Evolutionary conservation across 2,329 filamentous ascomycete species (phyloP).

Genomic region (Ilyonectria destructans): DNA sequence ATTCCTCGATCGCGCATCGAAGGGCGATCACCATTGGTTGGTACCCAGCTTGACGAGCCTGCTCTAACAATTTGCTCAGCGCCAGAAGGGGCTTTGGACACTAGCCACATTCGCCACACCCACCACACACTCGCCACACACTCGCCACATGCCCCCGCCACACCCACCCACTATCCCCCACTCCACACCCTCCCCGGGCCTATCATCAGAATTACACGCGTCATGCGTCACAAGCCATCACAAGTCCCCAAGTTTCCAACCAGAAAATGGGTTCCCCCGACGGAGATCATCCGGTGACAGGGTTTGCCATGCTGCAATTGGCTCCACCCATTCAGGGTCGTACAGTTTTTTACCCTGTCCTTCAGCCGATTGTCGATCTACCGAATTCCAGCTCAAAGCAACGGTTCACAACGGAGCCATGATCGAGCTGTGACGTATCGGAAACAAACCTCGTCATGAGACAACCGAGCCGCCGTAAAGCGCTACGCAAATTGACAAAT

Average conservation of each 20-base stretch:
- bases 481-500: not conserved
- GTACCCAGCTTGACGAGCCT: slow-evolving; percentile 39
- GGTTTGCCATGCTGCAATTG: not conserved
- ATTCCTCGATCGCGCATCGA: slow-evolving; percentile 22
- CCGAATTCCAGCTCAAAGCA: slow-evolving; percentile 15
- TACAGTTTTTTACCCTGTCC: not conserved
- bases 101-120: slow-evolving; percentile 21
- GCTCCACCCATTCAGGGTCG: not conserved
- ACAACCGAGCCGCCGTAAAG: not conserved
- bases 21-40: not conserved
- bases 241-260: slow-evolving; percentile 27
- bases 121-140: slow-evolving; percentile 23
- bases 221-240: slow-evolving; percentile 27
- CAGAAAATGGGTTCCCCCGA: not conserved
- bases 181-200: too few relatives aligned
- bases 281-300: not conserved
- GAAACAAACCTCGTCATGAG: not conserved
- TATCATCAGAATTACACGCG: slow-evolving; percentile 20
- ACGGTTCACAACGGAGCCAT: slow-evolving; percentile 30
- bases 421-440: slow-evolving; percentile 28
- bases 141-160: not conserved
- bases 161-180: not conserved
- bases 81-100: not conserved
- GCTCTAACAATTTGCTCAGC: slow-evolving; percentile 39
- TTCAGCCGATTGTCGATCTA: not conserved